Evolutionary conservation across 2,329 filamentous ascomycete genomes (phyloP).

Genomic region (Neofusicoccum umdonicola): DNA sequence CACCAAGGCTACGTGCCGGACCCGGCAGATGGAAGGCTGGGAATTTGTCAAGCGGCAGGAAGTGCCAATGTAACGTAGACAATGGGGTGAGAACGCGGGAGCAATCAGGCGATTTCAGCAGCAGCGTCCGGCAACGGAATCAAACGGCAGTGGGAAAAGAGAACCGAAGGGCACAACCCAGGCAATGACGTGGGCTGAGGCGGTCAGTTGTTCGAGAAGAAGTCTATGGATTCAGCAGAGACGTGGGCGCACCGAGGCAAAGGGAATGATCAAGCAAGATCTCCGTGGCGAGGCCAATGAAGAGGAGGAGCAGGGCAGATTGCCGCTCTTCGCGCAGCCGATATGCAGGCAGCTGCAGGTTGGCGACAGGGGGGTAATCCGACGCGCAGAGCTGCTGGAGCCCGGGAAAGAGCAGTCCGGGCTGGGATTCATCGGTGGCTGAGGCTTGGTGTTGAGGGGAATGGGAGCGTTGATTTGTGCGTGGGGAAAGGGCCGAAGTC

Average conservation of each 20-base stretch:
- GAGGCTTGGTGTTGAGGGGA: background rate
- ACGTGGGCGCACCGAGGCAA: background rate
- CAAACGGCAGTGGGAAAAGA: background rate
- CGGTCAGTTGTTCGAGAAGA: constrained; percentile 3
- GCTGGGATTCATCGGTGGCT: background rate
- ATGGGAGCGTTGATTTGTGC: background rate
- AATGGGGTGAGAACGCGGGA: background rate
- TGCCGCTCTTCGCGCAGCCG: background rate
- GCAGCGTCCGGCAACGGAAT: background rate
- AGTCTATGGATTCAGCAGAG: background rate
- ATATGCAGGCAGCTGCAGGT: background rate
- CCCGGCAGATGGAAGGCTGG: background rate
- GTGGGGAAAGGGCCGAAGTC: constrained; percentile 11
- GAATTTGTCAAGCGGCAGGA: background rate
- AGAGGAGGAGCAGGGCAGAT: background rate
- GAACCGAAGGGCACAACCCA: background rate
- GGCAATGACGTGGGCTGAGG: background rate
- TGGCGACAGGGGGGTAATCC: too few relatives aligned
- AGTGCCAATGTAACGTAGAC: background rate
- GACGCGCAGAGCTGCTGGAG: background rate
- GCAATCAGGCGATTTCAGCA: background rate
- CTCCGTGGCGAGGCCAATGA: background rate
- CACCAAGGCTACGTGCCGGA: background rate
- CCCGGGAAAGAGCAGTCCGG: background rate
- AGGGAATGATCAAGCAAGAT: background rate